A percentile compares a stretch with the other conserved stretches of the same genome.
Conservation (phyloP, 2,329 filamentous ascomycete genomes). For the Amylocarpus encephaloides region DNA sequence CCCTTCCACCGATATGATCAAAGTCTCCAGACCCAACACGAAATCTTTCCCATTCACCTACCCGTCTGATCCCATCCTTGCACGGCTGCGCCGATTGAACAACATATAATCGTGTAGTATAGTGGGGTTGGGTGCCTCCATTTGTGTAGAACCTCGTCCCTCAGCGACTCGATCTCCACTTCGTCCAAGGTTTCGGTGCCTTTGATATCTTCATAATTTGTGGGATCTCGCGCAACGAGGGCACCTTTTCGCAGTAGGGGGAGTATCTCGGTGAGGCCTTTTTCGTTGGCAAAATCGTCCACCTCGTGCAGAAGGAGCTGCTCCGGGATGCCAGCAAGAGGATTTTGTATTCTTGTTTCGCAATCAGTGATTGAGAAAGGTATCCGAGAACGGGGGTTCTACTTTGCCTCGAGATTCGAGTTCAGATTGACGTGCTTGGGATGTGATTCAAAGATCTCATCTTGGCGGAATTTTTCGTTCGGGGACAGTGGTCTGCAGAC, state of each 20-base stretch:
- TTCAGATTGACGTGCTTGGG: conserved; percentile 16
- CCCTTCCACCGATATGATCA: too few species aligned
- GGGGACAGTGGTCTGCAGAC: neutral
- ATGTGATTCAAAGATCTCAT: conserved; percentile 11
- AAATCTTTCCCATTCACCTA: conserved; percentile 7
- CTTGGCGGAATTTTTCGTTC: conserved; percentile 12
- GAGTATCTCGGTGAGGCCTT: conserved; percentile 52
- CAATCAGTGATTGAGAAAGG: neutral
- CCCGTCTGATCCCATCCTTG: conserved; percentile 35
- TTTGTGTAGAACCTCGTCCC: conserved; percentile 58
- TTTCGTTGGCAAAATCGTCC: conserved; percentile 53
- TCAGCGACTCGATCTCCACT: conserved; percentile 52
- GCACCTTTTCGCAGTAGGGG: conserved; percentile 61
- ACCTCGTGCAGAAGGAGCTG: conserved; percentile 47
- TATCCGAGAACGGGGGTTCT: neutral
- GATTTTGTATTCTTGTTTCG: conserved; percentile 43
- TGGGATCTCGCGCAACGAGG: conserved; percentile 65
- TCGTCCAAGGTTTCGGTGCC: conserved; percentile 52
- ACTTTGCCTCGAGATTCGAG: conserved; percentile 19
- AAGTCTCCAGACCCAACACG: too few species aligned
- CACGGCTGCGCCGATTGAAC: conserved; percentile 62
- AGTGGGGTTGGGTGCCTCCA: conserved; percentile 58
- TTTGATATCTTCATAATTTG: conserved; percentile 52
- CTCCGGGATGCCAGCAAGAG: conserved; percentile 47
- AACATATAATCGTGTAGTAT: conserved; percentile 60